Percentiles rank a stretch among this genome's conserved stretches.
Conservation (phyloP, 31 red algal genomes). For the Asparagopsis taxiformis region DNA sequence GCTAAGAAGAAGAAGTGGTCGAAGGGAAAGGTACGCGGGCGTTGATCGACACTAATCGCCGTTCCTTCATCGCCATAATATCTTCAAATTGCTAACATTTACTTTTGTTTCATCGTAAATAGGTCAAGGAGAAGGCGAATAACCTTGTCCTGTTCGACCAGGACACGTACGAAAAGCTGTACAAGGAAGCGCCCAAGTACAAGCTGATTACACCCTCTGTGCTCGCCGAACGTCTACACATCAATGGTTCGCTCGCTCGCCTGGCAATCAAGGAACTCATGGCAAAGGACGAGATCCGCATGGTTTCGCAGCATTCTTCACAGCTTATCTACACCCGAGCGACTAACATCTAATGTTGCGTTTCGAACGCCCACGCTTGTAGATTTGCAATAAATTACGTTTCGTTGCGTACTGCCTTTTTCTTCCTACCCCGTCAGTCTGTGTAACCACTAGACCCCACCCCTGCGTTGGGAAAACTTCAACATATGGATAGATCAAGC, state of each 20-base stretch:
- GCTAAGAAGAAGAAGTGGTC: conserved; percentile 99
- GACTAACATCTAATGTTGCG: conserved; percentile 65
- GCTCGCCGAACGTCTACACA: conserved; percentile 90
- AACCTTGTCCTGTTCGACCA: conserved; percentile 95
- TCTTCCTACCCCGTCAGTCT: too few relatives aligned
- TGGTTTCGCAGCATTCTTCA: conserved; percentile 83
- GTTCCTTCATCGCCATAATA: too few relatives aligned
- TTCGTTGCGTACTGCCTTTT: not conserved
- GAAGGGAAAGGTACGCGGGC: conserved; percentile 92
- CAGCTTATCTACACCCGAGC: conserved; percentile 93
- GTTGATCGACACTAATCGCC: too few relatives aligned
- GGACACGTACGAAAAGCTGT: conserved; percentile 95
- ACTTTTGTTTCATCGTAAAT: too few relatives aligned
- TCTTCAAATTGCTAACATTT: too few relatives aligned
- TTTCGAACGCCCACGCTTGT: not conserved
- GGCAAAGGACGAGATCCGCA: conserved; percentile 91
- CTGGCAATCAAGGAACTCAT: conserved; percentile 94
- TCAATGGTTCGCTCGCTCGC: conserved; percentile 94
- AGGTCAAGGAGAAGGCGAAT: conserved; percentile 97
- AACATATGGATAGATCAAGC: too few relatives aligned
- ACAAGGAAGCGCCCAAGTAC: conserved; percentile 96
- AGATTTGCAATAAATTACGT: conserved; percentile 5
- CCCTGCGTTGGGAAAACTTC: too few relatives aligned
- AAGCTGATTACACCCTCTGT: conserved; percentile 96
- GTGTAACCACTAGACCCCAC: too few relatives aligned